Evolutionary conservation across 176 grass and related monocot species (phyloP).

Genomic region (Puya raimondii): DNA sequence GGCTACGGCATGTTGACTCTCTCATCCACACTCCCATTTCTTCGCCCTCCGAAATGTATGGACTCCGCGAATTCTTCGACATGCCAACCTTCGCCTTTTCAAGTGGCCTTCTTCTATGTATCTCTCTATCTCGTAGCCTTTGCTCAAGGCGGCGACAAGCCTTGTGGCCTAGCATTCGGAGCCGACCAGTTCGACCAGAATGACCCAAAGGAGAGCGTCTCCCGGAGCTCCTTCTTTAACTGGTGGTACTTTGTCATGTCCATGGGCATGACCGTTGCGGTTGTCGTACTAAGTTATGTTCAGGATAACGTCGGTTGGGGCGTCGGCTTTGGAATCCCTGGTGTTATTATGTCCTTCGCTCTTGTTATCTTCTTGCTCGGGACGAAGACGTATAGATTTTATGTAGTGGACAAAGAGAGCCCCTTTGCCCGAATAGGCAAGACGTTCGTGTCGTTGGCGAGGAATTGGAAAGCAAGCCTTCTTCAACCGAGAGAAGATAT

Average conservation of each 20-base stretch:
- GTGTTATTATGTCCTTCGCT: conserved; percentile 34
- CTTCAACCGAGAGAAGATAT: conserved; percentile 8
- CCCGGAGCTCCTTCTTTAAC: conserved; percentile 51
- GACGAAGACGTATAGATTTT: conserved; percentile 28
- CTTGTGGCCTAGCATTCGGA: background rate
- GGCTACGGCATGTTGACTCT: background rate
- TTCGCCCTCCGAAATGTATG: background rate
- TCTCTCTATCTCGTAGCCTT: conserved; percentile 2
- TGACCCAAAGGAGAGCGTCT: conserved; percentile 21
- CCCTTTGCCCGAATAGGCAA: conserved; percentile 18
- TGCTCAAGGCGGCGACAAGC: background rate
- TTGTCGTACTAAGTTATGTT: conserved; percentile 42
- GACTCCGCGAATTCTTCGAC: background rate
- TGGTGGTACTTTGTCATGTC: conserved; percentile 53
- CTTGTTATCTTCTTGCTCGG: conserved; percentile 42
- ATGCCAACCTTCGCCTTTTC: background rate
- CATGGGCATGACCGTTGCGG: conserved; percentile 15
- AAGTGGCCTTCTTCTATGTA: background rate
- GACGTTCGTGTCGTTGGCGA: conserved; percentile 12
- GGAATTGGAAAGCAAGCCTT: background rate
- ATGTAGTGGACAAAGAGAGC: conserved; percentile 10
- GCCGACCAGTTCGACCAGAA: background rate
- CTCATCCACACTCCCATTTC: background rate
- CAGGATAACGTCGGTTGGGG: conserved; percentile 38
- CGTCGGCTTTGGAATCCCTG: conserved; percentile 44